Base-by-base conservation (phyloP, 768 basidiomycete species). In the Collybia sp. region DNA sequence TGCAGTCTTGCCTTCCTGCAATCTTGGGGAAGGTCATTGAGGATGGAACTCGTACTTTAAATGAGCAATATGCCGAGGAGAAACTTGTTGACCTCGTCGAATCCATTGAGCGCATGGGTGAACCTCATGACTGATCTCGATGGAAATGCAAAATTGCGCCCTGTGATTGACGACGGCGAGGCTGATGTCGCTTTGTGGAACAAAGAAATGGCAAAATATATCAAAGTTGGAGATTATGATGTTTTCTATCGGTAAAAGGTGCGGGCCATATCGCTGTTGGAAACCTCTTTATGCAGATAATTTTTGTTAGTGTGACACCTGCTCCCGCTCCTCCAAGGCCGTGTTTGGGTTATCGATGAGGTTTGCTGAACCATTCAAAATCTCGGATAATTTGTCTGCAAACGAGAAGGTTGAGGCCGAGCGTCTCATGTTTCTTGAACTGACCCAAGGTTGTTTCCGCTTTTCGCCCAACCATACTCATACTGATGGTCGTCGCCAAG, bases 21-120 rank as follows among this genome's bases (percentile, higher is more conserved):
- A 97, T 97, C 52, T 74, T 96, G 40, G 91, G 92, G 53, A 97
- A 96, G 68, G 94, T 89, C 11, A 93, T 96, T 57, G 93, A 94
- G 57, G 94, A 97, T 59, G 75, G 85, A 8, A 87, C 86, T 44
- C 80, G 83, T 55, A 96, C 93, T 19, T 78, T 96, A 54, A 95
- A 96, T 66, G 83, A 85, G 5, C 76, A 91, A 65, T 86, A 80
- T 35, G 72, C 79, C 17, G 93, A 95, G 61, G 92, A 96, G 51
- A 74, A 72, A 38, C 79, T 96, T 55, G 69, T 86, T 49, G 94
- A 97, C 63, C 82, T 97, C 50, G 82, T 83, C 51, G 71, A 77
- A 47, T 93, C 88, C 65, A 88, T 95, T 51, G 82, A 92, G 52
- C 78, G 94, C 51, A 91, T 96, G 89, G 88, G 90, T 47, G 75